phyloP scores from a whole-genome alignment of 345 rosid species.

The Salix exigua region DNA sequence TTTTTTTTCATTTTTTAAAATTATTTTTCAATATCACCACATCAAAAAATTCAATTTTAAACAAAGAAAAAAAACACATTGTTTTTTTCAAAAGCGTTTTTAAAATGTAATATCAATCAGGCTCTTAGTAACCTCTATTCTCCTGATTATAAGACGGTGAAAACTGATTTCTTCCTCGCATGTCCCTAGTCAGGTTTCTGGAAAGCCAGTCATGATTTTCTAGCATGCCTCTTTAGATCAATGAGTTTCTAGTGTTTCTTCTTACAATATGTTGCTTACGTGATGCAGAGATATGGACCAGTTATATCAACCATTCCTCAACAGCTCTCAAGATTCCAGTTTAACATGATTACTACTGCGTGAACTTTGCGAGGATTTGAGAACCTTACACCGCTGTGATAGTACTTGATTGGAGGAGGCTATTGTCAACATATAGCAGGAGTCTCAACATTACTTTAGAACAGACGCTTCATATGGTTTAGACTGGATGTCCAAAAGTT shows the following conservation, averaged over 20 bases:
- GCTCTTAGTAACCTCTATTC: neutral
- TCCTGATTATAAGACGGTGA: neutral
- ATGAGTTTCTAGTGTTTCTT: neutral
- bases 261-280: neutral
- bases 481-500: neutral
- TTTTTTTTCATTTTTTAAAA: too few relatives aligned
- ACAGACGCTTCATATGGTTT: neutral
- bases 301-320: constrained; percentile 95
- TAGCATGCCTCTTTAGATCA: neutral
- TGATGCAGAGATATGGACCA: constrained; percentile 82
- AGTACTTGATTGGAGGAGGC: neutral
- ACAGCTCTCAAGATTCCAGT: constrained; percentile 96
- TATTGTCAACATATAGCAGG: neutral
- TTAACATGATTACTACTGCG: constrained; percentile 73
- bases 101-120: too few relatives aligned
- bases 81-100: too few relatives aligned
- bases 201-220: neutral
- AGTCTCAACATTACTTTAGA: neutral
- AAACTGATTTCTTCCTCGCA: neutral
- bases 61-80: too few relatives aligned
- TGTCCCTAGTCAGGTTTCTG: neutral
- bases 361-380: constrained; percentile 21
- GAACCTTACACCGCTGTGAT: neutral
- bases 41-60: too few relatives aligned
- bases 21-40: too few relatives aligned